Conservation (phyloP, 1,284 basidiomycete species). For the Heterobasidion parviporum region DNA sequence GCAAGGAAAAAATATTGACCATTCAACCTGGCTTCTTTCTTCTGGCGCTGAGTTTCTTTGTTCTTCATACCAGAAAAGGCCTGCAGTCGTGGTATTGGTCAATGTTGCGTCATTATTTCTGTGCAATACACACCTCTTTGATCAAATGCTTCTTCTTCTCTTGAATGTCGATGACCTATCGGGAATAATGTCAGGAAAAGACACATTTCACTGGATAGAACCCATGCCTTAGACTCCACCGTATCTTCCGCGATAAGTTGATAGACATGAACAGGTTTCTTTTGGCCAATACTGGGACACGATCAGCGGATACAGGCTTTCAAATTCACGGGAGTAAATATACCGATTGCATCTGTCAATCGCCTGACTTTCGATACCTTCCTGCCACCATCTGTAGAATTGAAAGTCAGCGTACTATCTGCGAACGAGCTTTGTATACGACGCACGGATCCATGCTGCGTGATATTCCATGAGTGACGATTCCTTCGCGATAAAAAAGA, state of each 20-base stretch:
- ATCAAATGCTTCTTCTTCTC: conserved; percentile 69
- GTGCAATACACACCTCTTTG: conserved; percentile 41
- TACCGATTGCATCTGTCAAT: conserved; percentile 73
- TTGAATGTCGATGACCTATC: conserved; percentile 74
- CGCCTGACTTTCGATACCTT: conserved; percentile 85
- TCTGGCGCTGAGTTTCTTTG: conserved; percentile 61
- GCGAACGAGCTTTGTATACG: not conserved
- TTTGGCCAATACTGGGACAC: conserved; percentile 64
- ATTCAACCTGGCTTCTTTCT: conserved; percentile 67
- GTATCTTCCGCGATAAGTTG: conserved; percentile 85
- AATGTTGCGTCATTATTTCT: not conserved
- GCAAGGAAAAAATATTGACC: conserved; percentile 31
- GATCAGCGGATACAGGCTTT: not conserved
- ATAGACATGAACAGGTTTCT: conserved; percentile 75
- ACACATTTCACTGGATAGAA: not conserved
- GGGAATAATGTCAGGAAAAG: not conserved
- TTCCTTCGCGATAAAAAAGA: not conserved
- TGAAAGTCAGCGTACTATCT: not conserved
- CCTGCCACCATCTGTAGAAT: conserved; percentile 64
- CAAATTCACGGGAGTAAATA: conserved; percentile 7
- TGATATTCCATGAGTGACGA: conserved; percentile 4
- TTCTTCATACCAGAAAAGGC: conserved; percentile 74
- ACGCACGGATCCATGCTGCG: conserved; percentile 73
- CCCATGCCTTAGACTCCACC: conserved; percentile 67
- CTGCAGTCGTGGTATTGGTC: conserved; percentile 24